These are phyloP conservation scores for Ophiostoma sp. DNA, from an alignment of 2,329 filamentous ascomycete genomes.

Conservation along the genomic window DNA sequence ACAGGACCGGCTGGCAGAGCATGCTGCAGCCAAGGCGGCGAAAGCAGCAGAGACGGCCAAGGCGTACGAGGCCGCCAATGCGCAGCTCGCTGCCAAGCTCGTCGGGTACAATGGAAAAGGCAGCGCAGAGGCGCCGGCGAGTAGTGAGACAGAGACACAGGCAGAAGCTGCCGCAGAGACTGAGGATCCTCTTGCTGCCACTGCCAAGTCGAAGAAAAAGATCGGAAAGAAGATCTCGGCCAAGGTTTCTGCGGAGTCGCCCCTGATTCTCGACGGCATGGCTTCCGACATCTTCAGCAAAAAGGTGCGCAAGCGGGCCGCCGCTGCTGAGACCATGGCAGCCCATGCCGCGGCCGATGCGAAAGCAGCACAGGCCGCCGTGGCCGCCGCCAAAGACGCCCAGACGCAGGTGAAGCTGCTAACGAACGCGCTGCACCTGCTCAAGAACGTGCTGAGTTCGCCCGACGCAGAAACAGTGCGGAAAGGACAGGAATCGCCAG, in stretches of 20 bases:
- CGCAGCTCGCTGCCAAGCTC: not conserved
- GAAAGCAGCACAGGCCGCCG: slow-evolving; percentile 18
- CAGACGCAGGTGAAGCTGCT: slow-evolving; percentile 33
- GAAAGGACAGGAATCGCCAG: not conserved
- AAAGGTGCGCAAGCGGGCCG: slow-evolving; percentile 1
- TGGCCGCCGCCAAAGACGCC: slow-evolving; percentile 4
- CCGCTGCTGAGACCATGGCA: not conserved
- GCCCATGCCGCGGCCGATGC: slow-evolving; percentile 7
- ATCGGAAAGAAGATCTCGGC: not conserved
- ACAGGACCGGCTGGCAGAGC: slow-evolving; percentile 22
- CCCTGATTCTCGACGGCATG: not conserved
- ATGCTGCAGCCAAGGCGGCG: slow-evolving; percentile 14
- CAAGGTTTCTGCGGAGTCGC: not conserved
- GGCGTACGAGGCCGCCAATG: slow-evolving; percentile 3
- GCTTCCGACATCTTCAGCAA: not conserved
- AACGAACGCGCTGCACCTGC: slow-evolving; percentile 35
- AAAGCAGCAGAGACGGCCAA: slow-evolving; percentile 15
- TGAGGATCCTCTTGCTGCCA: not conserved
- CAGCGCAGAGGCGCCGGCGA: not conserved
- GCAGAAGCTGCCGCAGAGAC: not conserved
- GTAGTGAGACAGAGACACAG: not conserved
- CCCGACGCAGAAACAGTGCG: not conserved
- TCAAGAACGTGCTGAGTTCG: slow-evolving; percentile 36
- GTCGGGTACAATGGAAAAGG: not conserved
- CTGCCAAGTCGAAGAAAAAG: not conserved